Evolutionary conservation across 495 filamentous ascomycete genomes (phyloP).

Genomic region (Jackrogersella minutella): DNA sequence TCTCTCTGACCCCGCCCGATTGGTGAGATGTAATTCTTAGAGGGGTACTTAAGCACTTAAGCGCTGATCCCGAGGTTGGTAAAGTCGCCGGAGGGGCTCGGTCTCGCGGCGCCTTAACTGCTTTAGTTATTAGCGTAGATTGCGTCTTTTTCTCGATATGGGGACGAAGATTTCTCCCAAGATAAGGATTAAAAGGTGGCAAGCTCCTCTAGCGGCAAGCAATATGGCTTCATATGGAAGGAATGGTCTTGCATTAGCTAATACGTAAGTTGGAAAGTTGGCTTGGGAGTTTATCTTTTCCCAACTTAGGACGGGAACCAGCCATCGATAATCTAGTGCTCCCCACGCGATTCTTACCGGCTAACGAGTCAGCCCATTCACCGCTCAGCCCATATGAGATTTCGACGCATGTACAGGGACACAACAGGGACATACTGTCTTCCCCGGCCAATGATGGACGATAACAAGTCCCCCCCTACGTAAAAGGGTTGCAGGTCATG

Average conservation of each 20-base stretch:
- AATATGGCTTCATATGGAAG: neutral
- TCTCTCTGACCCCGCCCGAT: conserved; percentile 30
- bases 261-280: neutral
- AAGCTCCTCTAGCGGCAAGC: neutral
- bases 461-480: conserved; percentile 13
- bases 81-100: conserved; percentile 9
- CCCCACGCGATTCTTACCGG: conserved; percentile 2
- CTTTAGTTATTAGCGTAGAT: conserved; percentile 26
- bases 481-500: conserved; percentile 1
- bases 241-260: conserved; percentile 13
- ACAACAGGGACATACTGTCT: neutral
- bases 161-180: conserved; percentile 12
- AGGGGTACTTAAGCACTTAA: neutral
- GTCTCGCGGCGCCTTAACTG: conserved; percentile 17
- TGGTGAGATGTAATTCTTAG: neutral
- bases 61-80: conserved; percentile 5
- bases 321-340: conserved; percentile 20
- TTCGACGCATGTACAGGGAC: conserved; percentile 24
- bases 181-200: conserved; percentile 23
- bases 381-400: conserved; percentile 16
- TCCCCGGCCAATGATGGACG: conserved; percentile 18
- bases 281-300: conserved; percentile 24
- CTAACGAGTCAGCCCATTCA: conserved; percentile 38
- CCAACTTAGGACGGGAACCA: conserved; percentile 17
- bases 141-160: conserved; percentile 2